Conservation (phyloP, 441 rosid species). For the Pelargonium australe region DNA sequence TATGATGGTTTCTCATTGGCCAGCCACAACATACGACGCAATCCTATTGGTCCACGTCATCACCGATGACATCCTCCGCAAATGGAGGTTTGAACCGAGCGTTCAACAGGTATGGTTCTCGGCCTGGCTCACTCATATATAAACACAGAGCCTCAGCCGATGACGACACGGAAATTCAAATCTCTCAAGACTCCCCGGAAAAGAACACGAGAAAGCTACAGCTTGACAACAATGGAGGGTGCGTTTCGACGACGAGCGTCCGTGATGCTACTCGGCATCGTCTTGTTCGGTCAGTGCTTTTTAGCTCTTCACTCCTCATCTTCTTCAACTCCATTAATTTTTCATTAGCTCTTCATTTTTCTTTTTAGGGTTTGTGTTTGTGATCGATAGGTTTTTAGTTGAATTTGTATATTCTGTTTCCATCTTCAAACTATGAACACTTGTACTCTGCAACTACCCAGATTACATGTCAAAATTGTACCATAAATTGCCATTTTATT, state of each 20-base stretch:
- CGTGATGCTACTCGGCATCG: not conserved
- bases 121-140: too few relatives aligned
- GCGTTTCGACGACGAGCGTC: not conserved
- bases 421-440: too few relatives aligned
- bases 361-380: not conserved
- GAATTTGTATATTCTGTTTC: too few relatives aligned
- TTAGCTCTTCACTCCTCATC: not conserved
- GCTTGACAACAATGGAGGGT: not conserved
- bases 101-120: too few relatives aligned
- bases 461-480: too few relatives aligned
- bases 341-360: not conserved
- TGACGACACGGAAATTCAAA: too few relatives aligned
- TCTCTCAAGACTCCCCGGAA: too few relatives aligned
- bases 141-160: too few relatives aligned
- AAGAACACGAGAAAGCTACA: too few relatives aligned
- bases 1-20: not conserved
- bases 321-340: not conserved
- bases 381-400: not conserved
- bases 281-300: slow-evolving; percentile 30
- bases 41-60: slow-evolving; percentile 25
- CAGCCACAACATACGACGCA: not conserved
- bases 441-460: too few relatives aligned
- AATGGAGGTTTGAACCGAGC: not conserved
- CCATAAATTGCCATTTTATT: too few relatives aligned
- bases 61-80: not conserved